phyloP scores from a whole-genome alignment of 2,329 filamentous ascomycete species.

The Kalmusia sp. region DNA sequence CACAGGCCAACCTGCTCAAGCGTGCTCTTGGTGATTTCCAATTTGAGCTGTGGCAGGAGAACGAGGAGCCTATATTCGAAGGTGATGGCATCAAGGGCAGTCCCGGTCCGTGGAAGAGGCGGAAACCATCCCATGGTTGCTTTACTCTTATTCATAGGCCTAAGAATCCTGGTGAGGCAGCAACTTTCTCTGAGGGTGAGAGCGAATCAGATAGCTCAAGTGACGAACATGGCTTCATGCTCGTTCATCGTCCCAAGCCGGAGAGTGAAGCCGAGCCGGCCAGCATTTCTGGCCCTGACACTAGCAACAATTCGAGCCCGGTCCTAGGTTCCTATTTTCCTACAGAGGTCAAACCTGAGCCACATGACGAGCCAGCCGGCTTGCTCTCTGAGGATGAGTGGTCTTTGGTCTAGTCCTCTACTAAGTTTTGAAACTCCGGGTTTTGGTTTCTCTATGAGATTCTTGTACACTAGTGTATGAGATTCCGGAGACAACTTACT shows the following conservation, averaged over 20 bases:
- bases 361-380: background rate
- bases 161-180: slow-evolving; percentile 3
- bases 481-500: too few relatives aligned
- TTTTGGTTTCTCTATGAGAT: background rate
- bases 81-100: background rate
- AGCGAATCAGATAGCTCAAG: slow-evolving; percentile 13
- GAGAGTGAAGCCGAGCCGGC: background rate
- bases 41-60: slow-evolving; percentile 15
- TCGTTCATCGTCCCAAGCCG: slow-evolving; percentile 27
- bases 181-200: slow-evolving; percentile 2
- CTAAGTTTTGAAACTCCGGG: background rate
- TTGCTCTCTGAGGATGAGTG: slow-evolving; percentile 3
- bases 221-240: slow-evolving; percentile 31
- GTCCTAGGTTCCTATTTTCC: slow-evolving; percentile 13
- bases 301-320: slow-evolving; percentile 18
- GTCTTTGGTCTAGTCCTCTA: background rate
- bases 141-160: slow-evolving; percentile 20
- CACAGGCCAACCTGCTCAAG: slow-evolving; percentile 14
- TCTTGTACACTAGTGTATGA: background rate
- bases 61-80: slow-evolving; percentile 3
- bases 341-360: background rate
- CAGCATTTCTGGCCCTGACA: background rate
- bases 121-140: background rate
- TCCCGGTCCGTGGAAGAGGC: background rate
- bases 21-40: slow-evolving; percentile 24